Conservation (phyloP, 345 rosid genomes). For the Ailanthus altissimus region DNA sequence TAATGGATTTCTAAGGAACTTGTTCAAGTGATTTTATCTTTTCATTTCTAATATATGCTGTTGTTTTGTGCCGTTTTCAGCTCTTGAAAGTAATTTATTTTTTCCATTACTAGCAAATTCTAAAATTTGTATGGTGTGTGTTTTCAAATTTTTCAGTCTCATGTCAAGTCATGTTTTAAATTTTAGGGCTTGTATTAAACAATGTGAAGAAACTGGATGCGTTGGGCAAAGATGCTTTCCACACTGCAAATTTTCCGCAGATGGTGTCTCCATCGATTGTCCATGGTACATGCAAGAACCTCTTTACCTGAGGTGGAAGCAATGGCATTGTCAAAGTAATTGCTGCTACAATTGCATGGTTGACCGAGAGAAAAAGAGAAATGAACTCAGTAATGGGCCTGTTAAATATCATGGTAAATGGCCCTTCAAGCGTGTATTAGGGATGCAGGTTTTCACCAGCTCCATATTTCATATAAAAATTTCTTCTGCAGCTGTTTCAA, state of each 20-base stretch:
- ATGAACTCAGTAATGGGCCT: constrained; percentile 45
- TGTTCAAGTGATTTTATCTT: background rate
- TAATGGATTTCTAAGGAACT: too few relatives aligned
- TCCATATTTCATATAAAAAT: background rate
- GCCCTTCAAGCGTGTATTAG: constrained; percentile 71
- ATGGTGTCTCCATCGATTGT: constrained; percentile 38
- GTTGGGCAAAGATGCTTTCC: constrained; percentile 62
- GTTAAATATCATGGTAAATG: constrained; percentile 85
- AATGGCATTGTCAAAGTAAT: constrained; percentile 73
- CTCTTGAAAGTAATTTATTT: background rate
- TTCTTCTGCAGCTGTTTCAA: background rate
- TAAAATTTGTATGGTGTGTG: background rate
- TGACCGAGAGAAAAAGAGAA: constrained; percentile 59
- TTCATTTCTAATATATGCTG: background rate
- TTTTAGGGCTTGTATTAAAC: constrained; percentile 55
- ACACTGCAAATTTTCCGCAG: constrained; percentile 59
- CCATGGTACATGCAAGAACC: constrained; percentile 80
- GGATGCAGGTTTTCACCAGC: constrained; percentile 55
- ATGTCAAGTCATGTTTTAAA: constrained; percentile 11
- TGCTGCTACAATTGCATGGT: constrained; percentile 76
- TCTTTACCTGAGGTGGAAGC: constrained; percentile 61
- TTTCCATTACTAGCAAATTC: background rate
- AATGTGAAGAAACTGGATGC: constrained; percentile 66
- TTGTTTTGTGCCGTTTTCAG: background rate
- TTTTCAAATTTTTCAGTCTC: background rate